Evolutionary conservation across 2,329 filamentous ascomycete genomes (phyloP), one percentile per base, ranked within the genome.

Genomic region (Arthroderma sp.): DNA sequence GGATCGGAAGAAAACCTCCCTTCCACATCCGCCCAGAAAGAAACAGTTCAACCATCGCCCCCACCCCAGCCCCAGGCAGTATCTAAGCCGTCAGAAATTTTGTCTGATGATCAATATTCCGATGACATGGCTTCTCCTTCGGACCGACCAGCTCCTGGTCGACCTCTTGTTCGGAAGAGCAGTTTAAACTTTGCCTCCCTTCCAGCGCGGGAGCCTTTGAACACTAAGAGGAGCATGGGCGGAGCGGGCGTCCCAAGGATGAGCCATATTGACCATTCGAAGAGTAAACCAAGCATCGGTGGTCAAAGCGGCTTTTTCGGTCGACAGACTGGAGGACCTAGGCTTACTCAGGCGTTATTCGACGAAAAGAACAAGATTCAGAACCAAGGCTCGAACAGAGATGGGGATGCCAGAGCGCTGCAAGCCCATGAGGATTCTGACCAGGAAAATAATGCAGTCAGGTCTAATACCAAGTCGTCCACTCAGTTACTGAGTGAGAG

Each of bases 151-250:
- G 69, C 66, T 10, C 69, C 69, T 5, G 66, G 65, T 42, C 57
- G 85, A 52, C 82, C 83, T 1, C 71, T 85, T 29, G 75, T 93
- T 52, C 81, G 89, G 48, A 96, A 96, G 71, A 94, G 88, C 64
- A 96, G 89, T 60, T 73, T 98, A 48, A 94, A 84, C 47, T 96
- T 98, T 65, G 86, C 91, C 33, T 86, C 91, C 11, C 71, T 98
- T 8, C 91, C 91, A 29, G 88, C 89, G 2, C 77, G 91, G 49
- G 89, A 96, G 57, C 89, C 89, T 32, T 70, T 96, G 43, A 78
- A 80, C 30, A 77, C 77, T 10, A 93, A 93, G 61, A 89, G 88
- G 66, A 93, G 83, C 60, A 77, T 87, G 56, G 87, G 81, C 10
- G 61, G 74, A 38, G 73, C 75, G 15, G 74, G 85, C 41, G 67